A percentile compares a stretch with the other conserved stretches of the same genome.
phyloP scores from a whole-genome alignment of 768 basidiomycete species.

The Collybia nuda region DNA sequence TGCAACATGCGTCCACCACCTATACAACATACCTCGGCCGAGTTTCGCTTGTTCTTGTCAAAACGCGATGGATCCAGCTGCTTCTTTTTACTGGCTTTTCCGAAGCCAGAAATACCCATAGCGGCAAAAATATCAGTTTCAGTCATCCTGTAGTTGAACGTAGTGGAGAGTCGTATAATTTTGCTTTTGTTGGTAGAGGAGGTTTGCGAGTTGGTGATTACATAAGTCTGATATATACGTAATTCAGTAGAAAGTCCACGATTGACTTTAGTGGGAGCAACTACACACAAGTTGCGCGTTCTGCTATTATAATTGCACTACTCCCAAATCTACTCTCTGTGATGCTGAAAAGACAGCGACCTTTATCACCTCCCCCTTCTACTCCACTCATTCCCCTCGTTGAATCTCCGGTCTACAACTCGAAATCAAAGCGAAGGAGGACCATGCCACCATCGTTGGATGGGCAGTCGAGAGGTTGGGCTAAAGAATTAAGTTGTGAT shows the following conservation, averaged over 20 bases:
- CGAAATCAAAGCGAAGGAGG: slow-evolving; percentile 52
- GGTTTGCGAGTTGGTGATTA: background rate
- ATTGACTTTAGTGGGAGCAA: too few relatives aligned
- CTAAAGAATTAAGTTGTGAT: slow-evolving; percentile 21
- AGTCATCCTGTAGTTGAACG: slow-evolving; percentile 23
- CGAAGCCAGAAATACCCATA: slow-evolving; percentile 86
- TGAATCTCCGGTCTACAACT: slow-evolving; percentile 24
- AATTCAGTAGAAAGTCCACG: too few relatives aligned
- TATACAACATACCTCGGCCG: slow-evolving; percentile 37
- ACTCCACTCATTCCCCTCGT: slow-evolving; percentile 23
- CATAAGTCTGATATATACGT: too few relatives aligned
- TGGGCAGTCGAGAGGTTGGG: slow-evolving; percentile 51
- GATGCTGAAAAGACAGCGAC: slow-evolving; percentile 59
- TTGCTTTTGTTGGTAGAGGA: background rate
- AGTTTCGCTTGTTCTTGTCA: slow-evolving; percentile 66
- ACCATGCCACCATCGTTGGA: slow-evolving; percentile 51
- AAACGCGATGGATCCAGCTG: slow-evolving; percentile 76
- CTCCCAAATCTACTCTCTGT: too few relatives aligned
- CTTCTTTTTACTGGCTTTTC: slow-evolving; percentile 67
- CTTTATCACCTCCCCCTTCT: slow-evolving; percentile 40
- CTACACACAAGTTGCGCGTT: too few relatives aligned
- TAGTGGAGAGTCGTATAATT: background rate
- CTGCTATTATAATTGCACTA: too few relatives aligned
- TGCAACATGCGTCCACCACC: background rate
- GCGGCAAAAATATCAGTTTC: slow-evolving; percentile 74